A percentile compares a stretch with the other conserved stretches of the same genome.
Evolutionary conservation across 2,329 filamentous ascomycete species (phyloP).

Genomic region (Neofusicoccum umdonicola): DNA sequence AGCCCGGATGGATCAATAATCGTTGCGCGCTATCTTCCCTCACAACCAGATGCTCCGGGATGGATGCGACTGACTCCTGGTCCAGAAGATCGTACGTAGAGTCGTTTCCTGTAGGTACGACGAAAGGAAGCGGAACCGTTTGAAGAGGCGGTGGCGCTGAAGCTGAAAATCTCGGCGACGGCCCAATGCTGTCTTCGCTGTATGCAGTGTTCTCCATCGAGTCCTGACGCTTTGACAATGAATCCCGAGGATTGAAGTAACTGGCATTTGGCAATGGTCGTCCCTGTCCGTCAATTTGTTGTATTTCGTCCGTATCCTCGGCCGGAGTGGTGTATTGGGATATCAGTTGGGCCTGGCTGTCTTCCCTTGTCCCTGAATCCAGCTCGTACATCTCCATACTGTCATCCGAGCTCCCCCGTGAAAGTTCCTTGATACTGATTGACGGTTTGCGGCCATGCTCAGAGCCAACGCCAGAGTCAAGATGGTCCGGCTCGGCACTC

Average conservation of each 20-base stretch:
- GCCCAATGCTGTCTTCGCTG: neutral
- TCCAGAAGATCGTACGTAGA: neutral
- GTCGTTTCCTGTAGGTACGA: constrained; percentile 1
- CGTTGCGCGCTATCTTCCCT: constrained; percentile 2
- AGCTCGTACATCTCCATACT: constrained; percentile 58
- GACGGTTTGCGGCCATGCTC: constrained; percentile 34
- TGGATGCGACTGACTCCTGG: constrained; percentile 6
- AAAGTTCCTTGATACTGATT: constrained; percentile 31
- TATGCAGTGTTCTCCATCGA: neutral
- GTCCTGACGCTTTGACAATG: neutral
- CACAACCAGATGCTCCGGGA: neutral
- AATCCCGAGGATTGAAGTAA: neutral
- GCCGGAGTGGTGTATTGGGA: constrained; percentile 16
- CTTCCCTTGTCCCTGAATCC: constrained; percentile 26
- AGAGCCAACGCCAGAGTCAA: constrained; percentile 52
- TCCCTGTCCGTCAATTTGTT: constrained; percentile 32
- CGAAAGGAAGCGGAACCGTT: constrained; percentile 2
- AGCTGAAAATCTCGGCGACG: neutral
- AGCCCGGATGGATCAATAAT: neutral
- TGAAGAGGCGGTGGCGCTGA: neutral
- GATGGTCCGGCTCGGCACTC: constrained; percentile 31
- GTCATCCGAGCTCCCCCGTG: constrained; percentile 40
- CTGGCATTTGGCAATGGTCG: constrained; percentile 23
- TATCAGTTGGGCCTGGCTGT: constrained; percentile 41
- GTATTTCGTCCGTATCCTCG: constrained; percentile 35